Percentiles rank a stretch among this genome's conserved stretches.
Evolutionary conservation across 2,329 filamentous ascomycete genomes (phyloP).

Genomic region (Lasiodiplodia sp.): DNA sequence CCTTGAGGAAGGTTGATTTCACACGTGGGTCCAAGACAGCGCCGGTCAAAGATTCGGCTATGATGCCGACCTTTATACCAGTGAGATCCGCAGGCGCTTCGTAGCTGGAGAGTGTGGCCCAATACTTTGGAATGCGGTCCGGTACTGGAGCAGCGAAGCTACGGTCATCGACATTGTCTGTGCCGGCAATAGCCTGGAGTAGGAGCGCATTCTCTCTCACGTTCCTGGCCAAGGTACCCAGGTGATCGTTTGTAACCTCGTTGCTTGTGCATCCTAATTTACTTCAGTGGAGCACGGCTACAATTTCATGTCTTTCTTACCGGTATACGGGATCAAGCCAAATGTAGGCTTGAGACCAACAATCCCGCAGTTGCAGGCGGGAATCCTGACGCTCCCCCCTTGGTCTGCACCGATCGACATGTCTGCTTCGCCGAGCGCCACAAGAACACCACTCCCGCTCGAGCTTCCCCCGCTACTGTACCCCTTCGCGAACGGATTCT

Average conservation of each 20-base stretch:
- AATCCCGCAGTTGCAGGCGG: conserved; percentile 47
- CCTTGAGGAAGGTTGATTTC: conserved; percentile 50
- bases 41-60: conserved; percentile 39
- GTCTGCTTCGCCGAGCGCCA: conserved; percentile 54
- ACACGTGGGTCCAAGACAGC: conserved; percentile 51
- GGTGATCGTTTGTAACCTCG: too few species aligned
- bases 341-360: conserved; percentile 62
- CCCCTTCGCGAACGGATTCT: conserved; percentile 55
- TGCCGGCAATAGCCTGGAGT: conserved; percentile 56
- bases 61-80: conserved; percentile 41
- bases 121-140: conserved; percentile 39
- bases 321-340: conserved; percentile 60
- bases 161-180: conserved; percentile 58
- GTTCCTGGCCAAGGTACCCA: too few species aligned
- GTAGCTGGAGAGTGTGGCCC: conserved; percentile 33
- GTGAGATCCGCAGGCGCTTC: conserved; percentile 35
- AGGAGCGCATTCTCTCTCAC: conserved; percentile 54
- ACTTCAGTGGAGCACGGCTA: too few species aligned
- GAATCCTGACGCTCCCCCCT: conserved; percentile 57
- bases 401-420: conserved; percentile 59
- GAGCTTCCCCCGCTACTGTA: conserved; percentile 61
- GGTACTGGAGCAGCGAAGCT: conserved; percentile 44
- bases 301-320: conserved; percentile 31
- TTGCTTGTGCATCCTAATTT: too few species aligned
- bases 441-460: conserved; percentile 56